Base-by-base conservation (phyloP, 2,329 filamentous ascomycete species). In the Phaeosphaeriaceae sp. region DNA sequence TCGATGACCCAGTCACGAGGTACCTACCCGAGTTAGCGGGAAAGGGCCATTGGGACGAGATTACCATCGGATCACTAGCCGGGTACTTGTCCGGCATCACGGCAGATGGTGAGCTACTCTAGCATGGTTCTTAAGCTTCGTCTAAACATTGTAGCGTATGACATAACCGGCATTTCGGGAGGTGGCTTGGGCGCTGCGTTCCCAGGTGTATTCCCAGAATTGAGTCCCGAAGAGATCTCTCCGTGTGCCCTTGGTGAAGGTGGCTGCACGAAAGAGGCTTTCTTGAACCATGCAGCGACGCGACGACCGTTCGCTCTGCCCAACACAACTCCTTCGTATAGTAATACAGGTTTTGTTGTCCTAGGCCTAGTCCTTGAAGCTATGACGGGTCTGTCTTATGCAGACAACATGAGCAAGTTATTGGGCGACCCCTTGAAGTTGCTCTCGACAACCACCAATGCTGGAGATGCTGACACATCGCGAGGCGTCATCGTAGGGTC, bases 311-410 rank as follows among this genome's bases (percentile, higher is more conserved):
- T 78, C 1, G 83, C 81, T 51, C 65, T 71, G 0, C 78, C 83
- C 0, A 82, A 80, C 61, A 75, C 78, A 0, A 79, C 74, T 2
- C 82, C 84, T 0, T 72, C 78, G 2, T 86, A 86, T 66, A 82
- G 83, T 25, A 85, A 86, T 61, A 70, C 79, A 2, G 82, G 76
- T 1, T 81, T 82, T 20, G 70, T 78, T 1, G 56, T 84, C 1
- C 76, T 85, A 1, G 81, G 80, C 2, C 69, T 81, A 0, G 80
- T 80, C 0, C 71, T 86, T 0, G 80, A 84, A 57, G 76, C 76
- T 6, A 75, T 81, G 0, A 81, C 80, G 0, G 78, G 79, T 3
- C 76, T 76, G 48, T 62, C 77, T 0, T 79, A 81, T 19, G 68
- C 72, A 1, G 70, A 82, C 1, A 36, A 6, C 17, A 70, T 82